A percentile compares a stretch with the other conserved stretches of the same genome.
phyloP scores from a whole-genome alignment of 2,329 filamentous ascomycete genomes.

The Diaporthe eres region DNA sequence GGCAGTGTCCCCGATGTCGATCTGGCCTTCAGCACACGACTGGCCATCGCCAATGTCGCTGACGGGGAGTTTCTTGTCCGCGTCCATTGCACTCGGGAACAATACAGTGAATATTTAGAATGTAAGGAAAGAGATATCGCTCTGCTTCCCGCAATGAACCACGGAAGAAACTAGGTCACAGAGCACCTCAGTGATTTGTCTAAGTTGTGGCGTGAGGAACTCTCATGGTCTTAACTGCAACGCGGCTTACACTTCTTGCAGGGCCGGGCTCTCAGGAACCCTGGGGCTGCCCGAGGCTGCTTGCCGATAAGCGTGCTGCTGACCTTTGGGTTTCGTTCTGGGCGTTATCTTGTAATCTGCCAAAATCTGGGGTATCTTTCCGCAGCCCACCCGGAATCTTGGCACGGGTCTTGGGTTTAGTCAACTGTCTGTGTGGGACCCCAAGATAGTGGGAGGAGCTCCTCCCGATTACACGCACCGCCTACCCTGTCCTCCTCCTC shows the following conservation, averaged over 20 bases:
- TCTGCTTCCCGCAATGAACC: neutral
- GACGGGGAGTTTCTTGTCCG: constrained; percentile 34
- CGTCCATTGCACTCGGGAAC: constrained; percentile 20
- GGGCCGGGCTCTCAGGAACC: constrained; percentile 6
- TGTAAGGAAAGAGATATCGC: neutral
- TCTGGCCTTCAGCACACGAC: constrained; percentile 40
- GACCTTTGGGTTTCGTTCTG: constrained; percentile 1
- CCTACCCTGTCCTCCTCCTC: constrained; percentile 27
- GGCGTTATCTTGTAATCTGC: constrained; percentile 25
- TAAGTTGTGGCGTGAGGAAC: constrained; percentile 12
- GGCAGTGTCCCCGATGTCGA: constrained; percentile 14
- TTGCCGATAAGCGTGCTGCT: constrained; percentile 20
- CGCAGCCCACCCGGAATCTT: constrained; percentile 14
- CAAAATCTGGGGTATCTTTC: constrained; percentile 27
- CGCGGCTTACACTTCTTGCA: neutral
- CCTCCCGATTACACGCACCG: constrained; percentile 18
- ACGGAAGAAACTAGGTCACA: constrained; percentile 15
- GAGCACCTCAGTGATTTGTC: neutral
- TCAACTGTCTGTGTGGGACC: constrained; percentile 22
- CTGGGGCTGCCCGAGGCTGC: constrained; percentile 26
- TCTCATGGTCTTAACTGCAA: constrained; percentile 28
- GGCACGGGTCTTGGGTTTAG: constrained; percentile 17
- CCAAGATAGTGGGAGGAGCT: constrained; percentile 31
- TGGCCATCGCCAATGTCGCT: constrained; percentile 36
- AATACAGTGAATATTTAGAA: neutral